Base-by-base conservation (phyloP, 305 asterid genomes). In the Fraxinus latifolia region DNA sequence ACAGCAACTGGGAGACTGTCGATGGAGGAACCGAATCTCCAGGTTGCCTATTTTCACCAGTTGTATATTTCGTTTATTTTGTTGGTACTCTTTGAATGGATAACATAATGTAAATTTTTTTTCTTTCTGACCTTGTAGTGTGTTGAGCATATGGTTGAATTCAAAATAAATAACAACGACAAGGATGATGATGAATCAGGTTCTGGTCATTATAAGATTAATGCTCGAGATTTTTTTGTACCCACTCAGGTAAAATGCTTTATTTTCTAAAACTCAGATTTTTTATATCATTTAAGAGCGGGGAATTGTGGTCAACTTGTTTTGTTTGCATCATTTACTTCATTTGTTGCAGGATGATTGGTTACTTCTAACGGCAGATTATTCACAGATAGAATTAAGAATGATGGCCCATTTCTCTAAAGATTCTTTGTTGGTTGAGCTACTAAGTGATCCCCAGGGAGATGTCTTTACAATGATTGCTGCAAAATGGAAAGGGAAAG, bases 1-100 rank as follows among this genome's bases (percentile, higher is more conserved):
- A 96, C 99, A 32, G 97, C 98, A 42, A 96, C 99, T 33, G 99
- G 98, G 55, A 89, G 98, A 71, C 96, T 96, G 83, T 94, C 99
- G 44, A 94, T 94, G 97, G 98, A 94, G 90, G 98, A 96, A 83
- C 99, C 99, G 73, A 96, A 96, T 82, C 99, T 96, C 85, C 99
- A 96, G 99, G 99, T 96, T 67, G 65, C 15, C 29, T 72, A 42
- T 80, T 62, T 79, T 80, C 71, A 62, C 55, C 67, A 42, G 55
- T 60, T 47, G 75, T 60, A 68, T 78, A 21, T 25, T 50, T 42
- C 4, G 36, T 81, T 82, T 15, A 23, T 74, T 47, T 77, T 83
- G 71, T 65, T 79, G n/a, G 17, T n/a, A 29, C 31, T 71, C 79
- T 74, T 76, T 80, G 47, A 60, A n/a, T 23, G 25, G 82, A 74